phyloP scores from a whole-genome alignment of 1,284 basidiomycete species.

The Leccinum ponderosum region DNA sequence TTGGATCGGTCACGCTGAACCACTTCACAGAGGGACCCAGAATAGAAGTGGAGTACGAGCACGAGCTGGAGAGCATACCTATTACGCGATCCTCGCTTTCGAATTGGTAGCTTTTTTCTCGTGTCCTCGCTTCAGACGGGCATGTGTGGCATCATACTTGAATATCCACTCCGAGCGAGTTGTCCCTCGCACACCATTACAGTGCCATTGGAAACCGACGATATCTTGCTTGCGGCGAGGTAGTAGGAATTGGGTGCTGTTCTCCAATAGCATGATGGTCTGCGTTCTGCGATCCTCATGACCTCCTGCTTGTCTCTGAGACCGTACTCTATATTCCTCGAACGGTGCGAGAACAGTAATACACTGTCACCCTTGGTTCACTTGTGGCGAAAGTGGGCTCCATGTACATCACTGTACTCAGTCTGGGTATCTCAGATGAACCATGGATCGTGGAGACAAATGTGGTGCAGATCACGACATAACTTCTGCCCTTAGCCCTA shows the following conservation, averaged over 20 bases:
- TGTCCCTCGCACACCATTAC: neutral
- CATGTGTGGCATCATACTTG: neutral
- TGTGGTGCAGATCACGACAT: neutral
- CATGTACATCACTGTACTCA: neutral
- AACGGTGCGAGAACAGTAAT: too few relatives aligned
- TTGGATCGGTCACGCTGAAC: constrained; percentile 16
- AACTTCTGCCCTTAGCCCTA: neutral
- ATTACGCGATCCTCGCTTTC: constrained; percentile 56
- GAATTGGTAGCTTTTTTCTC: constrained; percentile 50
- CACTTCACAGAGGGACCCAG: constrained; percentile 62
- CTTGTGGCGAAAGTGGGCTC: neutral
- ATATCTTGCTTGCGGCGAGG: neutral
- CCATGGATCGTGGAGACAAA: neutral
- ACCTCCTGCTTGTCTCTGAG: neutral
- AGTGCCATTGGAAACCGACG: neutral
- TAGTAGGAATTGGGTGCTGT: neutral
- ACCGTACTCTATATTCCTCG: too few relatives aligned
- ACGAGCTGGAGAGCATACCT: constrained; percentile 77
- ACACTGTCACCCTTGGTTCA: neutral
- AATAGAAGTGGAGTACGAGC: constrained; percentile 95
- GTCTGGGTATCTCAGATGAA: neutral
- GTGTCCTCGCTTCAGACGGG: neutral
- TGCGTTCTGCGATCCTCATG: neutral
- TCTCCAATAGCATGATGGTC: neutral
- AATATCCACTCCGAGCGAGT: neutral